These are phyloP conservation scores for Verticillium nubilum DNA, from an alignment of 2,329 filamentous ascomycete genomes.

Conservation along the genomic window DNA sequence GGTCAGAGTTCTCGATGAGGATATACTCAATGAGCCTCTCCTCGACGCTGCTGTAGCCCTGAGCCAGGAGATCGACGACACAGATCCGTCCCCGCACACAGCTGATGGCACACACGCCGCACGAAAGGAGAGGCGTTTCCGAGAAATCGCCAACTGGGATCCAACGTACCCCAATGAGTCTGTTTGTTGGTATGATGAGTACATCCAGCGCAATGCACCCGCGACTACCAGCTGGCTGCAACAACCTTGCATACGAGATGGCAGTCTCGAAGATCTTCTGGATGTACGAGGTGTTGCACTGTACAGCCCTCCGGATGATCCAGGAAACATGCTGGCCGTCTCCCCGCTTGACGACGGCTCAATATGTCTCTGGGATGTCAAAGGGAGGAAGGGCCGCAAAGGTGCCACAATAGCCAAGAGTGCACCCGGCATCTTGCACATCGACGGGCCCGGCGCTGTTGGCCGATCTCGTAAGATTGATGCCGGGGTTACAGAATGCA, in stretches of 20 bases:
- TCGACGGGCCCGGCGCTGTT: constrained; percentile 40
- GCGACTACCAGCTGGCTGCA: constrained; percentile 75
- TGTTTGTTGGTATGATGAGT: constrained; percentile 84
- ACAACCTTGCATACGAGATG: constrained; percentile 43
- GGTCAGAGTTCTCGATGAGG: constrained; percentile 2
- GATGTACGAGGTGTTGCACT: constrained; percentile 73
- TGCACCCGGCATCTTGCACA: constrained; percentile 59
- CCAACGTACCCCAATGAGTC: constrained; percentile 66
- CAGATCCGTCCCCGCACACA: neutral
- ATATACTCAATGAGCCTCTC: constrained; percentile 7
- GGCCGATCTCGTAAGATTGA: constrained; percentile 60
- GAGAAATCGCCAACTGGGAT: constrained; percentile 76
- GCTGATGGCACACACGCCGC: constrained; percentile 12
- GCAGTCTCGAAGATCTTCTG: constrained; percentile 37
- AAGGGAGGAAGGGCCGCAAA: constrained; percentile 44
- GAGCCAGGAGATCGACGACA: constrained; percentile 3
- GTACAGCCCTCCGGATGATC: constrained; percentile 48
- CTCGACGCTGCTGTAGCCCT: constrained; percentile 8
- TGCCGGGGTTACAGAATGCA: constrained; percentile 70
- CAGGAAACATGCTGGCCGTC: constrained; percentile 50
- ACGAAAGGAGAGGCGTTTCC: constrained; percentile 34
- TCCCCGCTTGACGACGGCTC: constrained; percentile 82
- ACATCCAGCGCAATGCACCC: constrained; percentile 73
- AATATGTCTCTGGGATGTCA: constrained; percentile 80
- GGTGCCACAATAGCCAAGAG: constrained; percentile 64